Evolutionary conservation across 345 rosid genomes (phyloP).

Genomic region (Raphanus sativus): DNA sequence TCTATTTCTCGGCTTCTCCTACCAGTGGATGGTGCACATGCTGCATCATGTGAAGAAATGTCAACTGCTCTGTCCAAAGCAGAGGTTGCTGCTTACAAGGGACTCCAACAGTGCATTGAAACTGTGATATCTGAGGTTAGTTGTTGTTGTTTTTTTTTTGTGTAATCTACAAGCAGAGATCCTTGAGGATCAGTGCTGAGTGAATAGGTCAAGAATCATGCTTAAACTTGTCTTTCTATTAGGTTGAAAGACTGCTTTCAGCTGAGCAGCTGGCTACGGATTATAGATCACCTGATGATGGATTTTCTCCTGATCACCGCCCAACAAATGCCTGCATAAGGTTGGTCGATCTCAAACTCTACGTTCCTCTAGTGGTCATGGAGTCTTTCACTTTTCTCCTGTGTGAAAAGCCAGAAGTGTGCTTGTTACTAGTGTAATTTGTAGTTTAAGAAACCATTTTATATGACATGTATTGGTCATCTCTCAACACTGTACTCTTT

Average conservation of each 20-base stretch:
- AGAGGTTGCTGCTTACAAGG: slow-evolving; percentile 97
- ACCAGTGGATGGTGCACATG: slow-evolving; percentile 98
- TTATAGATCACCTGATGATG: slow-evolving; percentile 93
- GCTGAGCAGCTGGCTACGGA: slow-evolving; percentile 94
- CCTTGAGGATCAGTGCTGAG: background rate
- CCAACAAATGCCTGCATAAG: slow-evolving; percentile 96
- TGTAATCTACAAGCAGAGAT: slow-evolving; percentile 11
- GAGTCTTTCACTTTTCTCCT: background rate
- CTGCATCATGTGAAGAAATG: slow-evolving; percentile 99
- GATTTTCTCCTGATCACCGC: slow-evolving; percentile 89
- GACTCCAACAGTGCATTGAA: slow-evolving; percentile 99
- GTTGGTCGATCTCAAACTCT: slow-evolving; percentile 44
- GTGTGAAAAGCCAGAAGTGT: slow-evolving; percentile 5
- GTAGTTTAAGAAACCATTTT: slow-evolving; percentile 13
- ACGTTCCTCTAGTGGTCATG: slow-evolving; percentile 1
- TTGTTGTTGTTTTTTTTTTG: slow-evolving; percentile 11
- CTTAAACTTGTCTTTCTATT: slow-evolving; percentile 1
- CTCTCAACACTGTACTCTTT: background rate
- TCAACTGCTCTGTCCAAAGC: slow-evolving; percentile 96
- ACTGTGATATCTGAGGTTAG: slow-evolving; percentile 99
- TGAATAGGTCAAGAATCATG: background rate
- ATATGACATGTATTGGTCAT: background rate
- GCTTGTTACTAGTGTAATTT: slow-evolving; percentile 3
- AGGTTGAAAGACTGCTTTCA: slow-evolving; percentile 88
- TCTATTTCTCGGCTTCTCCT: slow-evolving; percentile 92